Conservation (phyloP, 768 basidiomycete genomes). For the Antrodiella citrinella region DNA sequence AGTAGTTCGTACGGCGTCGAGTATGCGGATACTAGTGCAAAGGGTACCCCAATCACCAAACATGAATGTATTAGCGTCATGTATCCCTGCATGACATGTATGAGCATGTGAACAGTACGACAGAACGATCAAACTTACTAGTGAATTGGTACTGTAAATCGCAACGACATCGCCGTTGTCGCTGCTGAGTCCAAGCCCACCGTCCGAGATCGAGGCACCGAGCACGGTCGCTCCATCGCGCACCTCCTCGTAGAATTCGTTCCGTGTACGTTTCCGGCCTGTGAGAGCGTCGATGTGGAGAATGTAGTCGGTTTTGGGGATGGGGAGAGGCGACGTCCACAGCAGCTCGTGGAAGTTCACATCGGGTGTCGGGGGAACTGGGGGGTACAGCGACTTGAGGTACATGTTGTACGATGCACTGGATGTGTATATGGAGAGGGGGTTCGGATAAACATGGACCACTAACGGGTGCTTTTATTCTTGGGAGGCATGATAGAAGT, state of each 20-base stretch:
- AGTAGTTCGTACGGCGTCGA: constrained; percentile 51
- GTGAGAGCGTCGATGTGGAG: constrained; percentile 8
- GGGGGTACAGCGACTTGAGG: constrained; percentile 8
- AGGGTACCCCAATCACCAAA: constrained; percentile 40
- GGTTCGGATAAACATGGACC: background rate
- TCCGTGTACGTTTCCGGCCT: constrained; percentile 4
- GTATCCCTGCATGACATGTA: constrained; percentile 36
- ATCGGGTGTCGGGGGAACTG: constrained; percentile 8
- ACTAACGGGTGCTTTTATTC: background rate
- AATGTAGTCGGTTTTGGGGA: constrained; percentile 3
- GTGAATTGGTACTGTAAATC: constrained; percentile 60
- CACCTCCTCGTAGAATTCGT: constrained; percentile 6
- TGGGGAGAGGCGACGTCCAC: background rate
- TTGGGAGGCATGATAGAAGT: background rate
- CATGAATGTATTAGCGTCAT: constrained; percentile 41
- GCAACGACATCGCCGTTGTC: constrained; percentile 52
- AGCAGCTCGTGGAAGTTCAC: constrained; percentile 9
- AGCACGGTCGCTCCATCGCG: constrained; percentile 12
- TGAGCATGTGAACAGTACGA: constrained; percentile 1
- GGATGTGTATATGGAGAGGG: background rate
- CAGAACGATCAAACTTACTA: constrained; percentile 33
- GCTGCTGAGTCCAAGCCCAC: constrained; percentile 3
- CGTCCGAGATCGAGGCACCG: background rate
- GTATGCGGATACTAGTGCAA: constrained; percentile 44
- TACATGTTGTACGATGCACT: constrained; percentile 6